These are phyloP conservation scores for Backusella parvicylindrica DNA, from an alignment of 192 early-diverging fungal species.

Conservation along the genomic window DNA sequence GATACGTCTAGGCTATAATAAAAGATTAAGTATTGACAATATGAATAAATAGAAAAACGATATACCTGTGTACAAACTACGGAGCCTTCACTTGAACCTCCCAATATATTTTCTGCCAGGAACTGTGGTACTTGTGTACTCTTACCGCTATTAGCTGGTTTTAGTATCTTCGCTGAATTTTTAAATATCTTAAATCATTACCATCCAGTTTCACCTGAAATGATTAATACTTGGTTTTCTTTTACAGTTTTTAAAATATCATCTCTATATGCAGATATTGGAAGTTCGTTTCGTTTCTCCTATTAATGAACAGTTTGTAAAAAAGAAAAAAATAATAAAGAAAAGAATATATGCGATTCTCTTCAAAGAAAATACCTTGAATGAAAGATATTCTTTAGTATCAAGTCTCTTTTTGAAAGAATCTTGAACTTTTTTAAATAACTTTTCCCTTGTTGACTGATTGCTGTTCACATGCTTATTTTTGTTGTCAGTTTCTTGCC, in stretches of 20 bases:
- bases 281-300: constrained; percentile 54
- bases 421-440: background rate
- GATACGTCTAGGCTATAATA: constrained; percentile 65
- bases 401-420: constrained; percentile 4
- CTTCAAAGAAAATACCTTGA: constrained; percentile 15
- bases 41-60: background rate
- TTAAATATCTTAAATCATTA: constrained; percentile 31
- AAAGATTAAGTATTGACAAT: constrained; percentile 4
- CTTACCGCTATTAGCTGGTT: constrained; percentile 45
- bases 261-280: constrained; percentile 56
- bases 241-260: constrained; percentile 48
- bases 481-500: background rate
- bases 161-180: background rate
- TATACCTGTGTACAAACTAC: constrained; percentile 63
- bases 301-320: background rate
- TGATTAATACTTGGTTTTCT: constrained; percentile 59
- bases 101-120: constrained; percentile 58
- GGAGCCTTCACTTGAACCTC: constrained; percentile 31
- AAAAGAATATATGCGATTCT: background rate
- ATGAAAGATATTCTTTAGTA: background rate
- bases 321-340: background rate
- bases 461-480: background rate
- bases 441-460: background rate
- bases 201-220: constrained; percentile 80
- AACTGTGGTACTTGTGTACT: constrained; percentile 83